A percentile compares a stretch with the other conserved stretches of the same genome.
phyloP scores from a whole-genome alignment of 495 filamentous ascomycete species.

The Aspergillus olivimuriae region DNA sequence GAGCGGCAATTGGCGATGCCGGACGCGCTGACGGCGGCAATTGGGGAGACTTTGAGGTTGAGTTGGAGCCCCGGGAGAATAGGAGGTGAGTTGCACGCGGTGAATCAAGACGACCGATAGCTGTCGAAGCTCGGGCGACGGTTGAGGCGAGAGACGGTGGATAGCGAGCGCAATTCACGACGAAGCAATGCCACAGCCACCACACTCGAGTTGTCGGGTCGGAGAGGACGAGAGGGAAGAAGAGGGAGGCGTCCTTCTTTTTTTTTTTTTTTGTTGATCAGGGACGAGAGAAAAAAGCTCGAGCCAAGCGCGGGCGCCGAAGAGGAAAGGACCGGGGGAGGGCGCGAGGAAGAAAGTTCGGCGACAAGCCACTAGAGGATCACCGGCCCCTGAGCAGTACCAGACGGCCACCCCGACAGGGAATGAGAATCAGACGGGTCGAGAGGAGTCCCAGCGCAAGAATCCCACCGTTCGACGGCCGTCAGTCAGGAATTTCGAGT shows the following conservation, averaged over 20 bases:
- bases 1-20: neutral
- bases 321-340: neutral
- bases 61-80: too few relatives aligned
- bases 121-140: neutral
- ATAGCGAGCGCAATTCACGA: neutral
- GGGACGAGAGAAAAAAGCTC: neutral
- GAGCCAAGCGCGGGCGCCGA: neutral
- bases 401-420: too few relatives aligned
- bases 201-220: neutral
- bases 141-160: neutral
- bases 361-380: neutral
- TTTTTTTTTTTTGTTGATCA: neutral
- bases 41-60: neutral
- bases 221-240: constrained; percentile 4
- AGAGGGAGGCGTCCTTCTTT: neutral
- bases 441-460: too few relatives aligned
- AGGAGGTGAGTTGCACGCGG: too few relatives aligned
- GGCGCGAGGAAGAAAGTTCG: neutral
- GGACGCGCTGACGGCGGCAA: neutral
- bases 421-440: neutral
- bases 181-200: neutral
- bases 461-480: too few relatives aligned
- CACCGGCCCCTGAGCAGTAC: neutral
- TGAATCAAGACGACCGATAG: too few relatives aligned
- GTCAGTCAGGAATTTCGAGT: too few relatives aligned